These are phyloP conservation scores for Hippophae tibetana DNA, from an alignment of 306 rosid species.

Conservation along the genomic window DNA sequence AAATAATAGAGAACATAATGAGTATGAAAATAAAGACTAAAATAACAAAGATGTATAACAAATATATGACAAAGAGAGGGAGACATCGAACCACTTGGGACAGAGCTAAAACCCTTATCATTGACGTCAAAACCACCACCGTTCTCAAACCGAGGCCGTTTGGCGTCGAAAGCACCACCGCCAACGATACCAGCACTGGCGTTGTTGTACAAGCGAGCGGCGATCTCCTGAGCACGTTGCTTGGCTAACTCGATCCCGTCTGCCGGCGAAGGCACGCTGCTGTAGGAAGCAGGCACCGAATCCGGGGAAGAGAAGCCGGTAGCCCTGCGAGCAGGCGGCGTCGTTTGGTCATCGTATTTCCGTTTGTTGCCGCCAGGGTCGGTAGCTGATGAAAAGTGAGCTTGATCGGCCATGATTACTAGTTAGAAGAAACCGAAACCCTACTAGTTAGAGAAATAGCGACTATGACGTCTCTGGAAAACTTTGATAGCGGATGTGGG, in stretches of 20 bases:
- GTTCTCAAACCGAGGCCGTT: slow-evolving; percentile 75
- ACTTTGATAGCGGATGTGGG: slow-evolving; percentile 7
- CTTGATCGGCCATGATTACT: slow-evolving; percentile 56
- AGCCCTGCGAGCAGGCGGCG: slow-evolving; percentile 33
- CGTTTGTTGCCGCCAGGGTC: slow-evolving; percentile 55
- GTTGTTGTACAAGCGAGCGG: slow-evolving; percentile 63
- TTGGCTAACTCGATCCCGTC: slow-evolving; percentile 77
- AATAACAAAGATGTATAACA: too few relatives aligned
- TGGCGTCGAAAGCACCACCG: slow-evolving; percentile 36
- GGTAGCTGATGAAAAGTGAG: slow-evolving; percentile 49
- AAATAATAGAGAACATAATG: not conserved
- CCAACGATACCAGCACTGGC: slow-evolving; percentile 18
- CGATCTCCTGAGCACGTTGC: slow-evolving; percentile 92
- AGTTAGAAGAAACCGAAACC: slow-evolving; percentile 30
- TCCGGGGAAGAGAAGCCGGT: slow-evolving; percentile 73
- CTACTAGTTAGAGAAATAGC: slow-evolving; percentile 20
- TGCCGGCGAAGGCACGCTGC: slow-evolving; percentile 57
- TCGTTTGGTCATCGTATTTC: slow-evolving; percentile 65
- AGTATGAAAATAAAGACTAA: too few relatives aligned
- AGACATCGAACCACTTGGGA: slow-evolving; percentile 18
- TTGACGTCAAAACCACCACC: slow-evolving; percentile 64
- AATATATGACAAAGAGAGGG: not conserved
- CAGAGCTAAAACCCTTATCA: slow-evolving; percentile 44
- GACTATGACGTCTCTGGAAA: slow-evolving; percentile 13
- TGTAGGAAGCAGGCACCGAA: slow-evolving; percentile 37